A percentile compares a stretch with the other conserved stretches of the same genome.
phyloP scores from a whole-genome alignment of 352 stramenopile species.

The Phytophthora colocasiae region DNA sequence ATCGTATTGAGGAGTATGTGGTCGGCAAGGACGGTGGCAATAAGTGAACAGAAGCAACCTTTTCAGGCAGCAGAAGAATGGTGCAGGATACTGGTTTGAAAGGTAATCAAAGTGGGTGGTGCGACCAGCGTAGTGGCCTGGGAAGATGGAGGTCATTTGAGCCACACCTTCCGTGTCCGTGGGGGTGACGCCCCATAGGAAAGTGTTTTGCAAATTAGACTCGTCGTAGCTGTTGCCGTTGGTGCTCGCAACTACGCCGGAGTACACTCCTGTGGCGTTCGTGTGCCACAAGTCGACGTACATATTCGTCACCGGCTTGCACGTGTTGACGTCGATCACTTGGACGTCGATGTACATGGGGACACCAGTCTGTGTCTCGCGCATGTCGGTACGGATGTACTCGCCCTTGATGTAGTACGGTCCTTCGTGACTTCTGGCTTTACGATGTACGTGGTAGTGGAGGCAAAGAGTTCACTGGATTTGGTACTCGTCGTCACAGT shows the following conservation, averaged over 20 bases:
- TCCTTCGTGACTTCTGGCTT: conserved; percentile 36
- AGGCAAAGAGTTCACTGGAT: conserved; percentile 20
- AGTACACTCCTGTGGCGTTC: conserved; percentile 37
- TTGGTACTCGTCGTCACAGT: conserved; percentile 10
- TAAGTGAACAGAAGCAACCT: no score
- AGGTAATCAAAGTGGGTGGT: conserved; percentile 14
- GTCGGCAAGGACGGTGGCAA: conserved; percentile 40
- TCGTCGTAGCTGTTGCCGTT: conserved; percentile 28
- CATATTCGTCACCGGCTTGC: conserved; percentile 27
- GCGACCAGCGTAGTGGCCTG: conserved; percentile 31
- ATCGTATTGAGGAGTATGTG: conserved; percentile 49
- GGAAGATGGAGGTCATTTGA: conserved; percentile 34
- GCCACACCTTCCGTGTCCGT: conserved; percentile 34
- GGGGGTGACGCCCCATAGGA: conserved; percentile 27
- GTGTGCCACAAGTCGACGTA: conserved; percentile 40
- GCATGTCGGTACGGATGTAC: conserved; percentile 32
- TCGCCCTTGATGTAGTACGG: conserved; percentile 38
- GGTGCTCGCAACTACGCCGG: conserved; percentile 28
- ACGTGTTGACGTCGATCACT: conserved; percentile 34
- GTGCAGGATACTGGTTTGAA: no score
- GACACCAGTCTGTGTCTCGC: conserved; percentile 25
- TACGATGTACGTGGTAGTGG: conserved; percentile 9
- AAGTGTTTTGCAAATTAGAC: conserved; percentile 31
- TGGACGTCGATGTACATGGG: conserved; percentile 34
- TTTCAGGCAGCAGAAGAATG: no score